These are phyloP conservation scores for Sungouiozyma ichnusensis DNA, from an alignment of 805 yeast species.

Conservation along the genomic window DNA sequence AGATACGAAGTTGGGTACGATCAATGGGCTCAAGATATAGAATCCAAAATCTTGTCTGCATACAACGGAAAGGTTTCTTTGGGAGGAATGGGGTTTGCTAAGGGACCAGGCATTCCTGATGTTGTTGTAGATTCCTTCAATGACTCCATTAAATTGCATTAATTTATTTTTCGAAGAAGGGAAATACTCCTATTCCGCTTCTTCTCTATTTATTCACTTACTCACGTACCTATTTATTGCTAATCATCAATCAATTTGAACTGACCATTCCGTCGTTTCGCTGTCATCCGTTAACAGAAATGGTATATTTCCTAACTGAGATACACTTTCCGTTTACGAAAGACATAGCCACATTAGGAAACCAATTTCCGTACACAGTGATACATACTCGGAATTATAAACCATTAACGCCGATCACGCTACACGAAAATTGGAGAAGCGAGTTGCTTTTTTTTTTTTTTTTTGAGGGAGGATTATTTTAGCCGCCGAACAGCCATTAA, in stretches of 20 bases:
- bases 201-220: too few species aligned
- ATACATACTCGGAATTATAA: too few species aligned
- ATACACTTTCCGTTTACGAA: too few species aligned
- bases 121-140: slow-evolving; percentile 56
- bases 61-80: slow-evolving; percentile 38
- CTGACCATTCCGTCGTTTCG: too few species aligned
- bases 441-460: too few species aligned
- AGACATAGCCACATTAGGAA: too few species aligned
- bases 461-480: not conserved
- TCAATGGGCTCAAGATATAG: slow-evolving; percentile 31
- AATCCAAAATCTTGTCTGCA: slow-evolving; percentile 24
- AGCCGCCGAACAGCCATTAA: not conserved
- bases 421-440: not conserved
- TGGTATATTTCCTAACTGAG: too few species aligned
- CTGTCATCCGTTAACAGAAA: too few species aligned
- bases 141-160: slow-evolving; percentile 33
- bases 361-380: not conserved
- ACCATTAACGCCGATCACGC: not conserved
- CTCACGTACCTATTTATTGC: too few species aligned
- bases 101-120: slow-evolving; percentile 85
- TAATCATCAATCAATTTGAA: too few species aligned
- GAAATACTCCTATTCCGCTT: too few species aligned
- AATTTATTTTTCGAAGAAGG: not conserved
- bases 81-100: slow-evolving; percentile 75
- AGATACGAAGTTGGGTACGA: slow-evolving; percentile 67